Base-by-base conservation (phyloP, 2,329 filamentous ascomycete species). In the Orbilia ellipsospora region DNA sequence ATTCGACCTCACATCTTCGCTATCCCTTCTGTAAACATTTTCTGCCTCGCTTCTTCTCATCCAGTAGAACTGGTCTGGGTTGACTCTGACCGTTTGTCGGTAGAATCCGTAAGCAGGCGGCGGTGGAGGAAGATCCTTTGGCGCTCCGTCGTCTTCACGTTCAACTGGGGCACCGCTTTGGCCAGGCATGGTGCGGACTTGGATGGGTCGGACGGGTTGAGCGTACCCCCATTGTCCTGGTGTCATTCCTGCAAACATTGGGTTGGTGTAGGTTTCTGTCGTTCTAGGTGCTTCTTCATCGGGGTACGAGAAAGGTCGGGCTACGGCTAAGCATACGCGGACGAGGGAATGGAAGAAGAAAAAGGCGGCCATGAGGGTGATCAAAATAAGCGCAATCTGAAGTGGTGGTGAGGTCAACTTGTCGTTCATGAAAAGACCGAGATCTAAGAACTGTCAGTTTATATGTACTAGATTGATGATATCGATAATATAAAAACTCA, bases 261-360 rank as follows among this genome's bases (percentile, higher is more conserved):
- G 62, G 26, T 61, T 65, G 36, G 44, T 51, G n/a, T 69, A 68
- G 28, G 10, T 54, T 12, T 52, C 36, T 20, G 64, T 57, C 12
- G 64, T 63, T 36, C 31, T 7, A 10, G 31, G 31, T 44, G 59
- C 64, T 48, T 75, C 72, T 65, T 75, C 72, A 45, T 75, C 72
- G 5, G 72, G 64, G 36, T 75, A 75, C 12, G 72, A 75, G 20
- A 69, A 80, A 78, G 85, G 85, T 42, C 85, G 86, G 65, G 89
- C 82, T 13, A 90, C 82, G 56, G 91, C 82, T 82, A 96, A 87
- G 82, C 88, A 90, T 2, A 96, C 85, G 16, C 91, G 89, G 69
- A 95, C 87, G 15, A 95, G 83, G 50, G 89, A 88, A 82, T 96
- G 92, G 80, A 89, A 90, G 85, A 96, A 95, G 83, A 96, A 89